phyloP scores from a whole-genome alignment of 345 rosid species.

The Brassica incana region DNA sequence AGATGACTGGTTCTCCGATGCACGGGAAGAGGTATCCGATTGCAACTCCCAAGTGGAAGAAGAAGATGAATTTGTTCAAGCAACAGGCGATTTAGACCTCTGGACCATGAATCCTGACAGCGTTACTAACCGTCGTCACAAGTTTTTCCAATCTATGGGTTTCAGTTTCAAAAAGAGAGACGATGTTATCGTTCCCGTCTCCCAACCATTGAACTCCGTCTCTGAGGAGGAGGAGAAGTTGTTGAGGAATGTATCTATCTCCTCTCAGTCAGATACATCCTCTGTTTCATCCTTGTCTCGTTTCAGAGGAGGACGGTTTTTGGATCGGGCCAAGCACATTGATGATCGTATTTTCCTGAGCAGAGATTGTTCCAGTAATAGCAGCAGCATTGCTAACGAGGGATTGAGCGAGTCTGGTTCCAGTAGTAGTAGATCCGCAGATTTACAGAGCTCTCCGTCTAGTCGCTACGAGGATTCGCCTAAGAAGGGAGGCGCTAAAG shows the following conservation, averaged over 20 bases:
- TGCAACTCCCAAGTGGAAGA: slow-evolving; percentile 37
- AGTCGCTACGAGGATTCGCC: slow-evolving; percentile 30
- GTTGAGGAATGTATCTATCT: slow-evolving; percentile 38
- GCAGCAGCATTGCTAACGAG: slow-evolving; percentile 31
- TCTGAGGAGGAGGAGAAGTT: slow-evolving; percentile 27
- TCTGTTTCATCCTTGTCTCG: slow-evolving; percentile 31
- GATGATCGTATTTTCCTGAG: slow-evolving; percentile 45
- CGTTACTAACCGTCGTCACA: slow-evolving; percentile 53
- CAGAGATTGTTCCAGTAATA: slow-evolving; percentile 34
- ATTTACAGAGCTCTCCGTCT: slow-evolving; percentile 39
- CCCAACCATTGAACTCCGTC: slow-evolving; percentile 21
- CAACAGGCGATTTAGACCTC: slow-evolving; percentile 35
- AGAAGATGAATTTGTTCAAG: slow-evolving; percentile 40
- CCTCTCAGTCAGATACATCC: slow-evolving; percentile 17
- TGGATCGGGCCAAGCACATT: slow-evolving; percentile 37
- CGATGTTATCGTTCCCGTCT: background rate
- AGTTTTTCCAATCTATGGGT: slow-evolving; percentile 44
- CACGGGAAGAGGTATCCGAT: slow-evolving; percentile 62
- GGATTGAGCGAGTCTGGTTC: slow-evolving; percentile 36
- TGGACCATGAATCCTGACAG: slow-evolving; percentile 62
- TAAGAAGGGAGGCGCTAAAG: slow-evolving; percentile 35
- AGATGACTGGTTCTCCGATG: slow-evolving; percentile 58
- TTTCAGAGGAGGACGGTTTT: slow-evolving; percentile 32
- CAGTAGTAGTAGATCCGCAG: slow-evolving; percentile 42
- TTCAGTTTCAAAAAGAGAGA: slow-evolving; percentile 39